These are phyloP conservation scores for Corynespora cassiicola DNA, from an alignment of 2,329 filamentous ascomycete species.

Conservation along the genomic window DNA sequence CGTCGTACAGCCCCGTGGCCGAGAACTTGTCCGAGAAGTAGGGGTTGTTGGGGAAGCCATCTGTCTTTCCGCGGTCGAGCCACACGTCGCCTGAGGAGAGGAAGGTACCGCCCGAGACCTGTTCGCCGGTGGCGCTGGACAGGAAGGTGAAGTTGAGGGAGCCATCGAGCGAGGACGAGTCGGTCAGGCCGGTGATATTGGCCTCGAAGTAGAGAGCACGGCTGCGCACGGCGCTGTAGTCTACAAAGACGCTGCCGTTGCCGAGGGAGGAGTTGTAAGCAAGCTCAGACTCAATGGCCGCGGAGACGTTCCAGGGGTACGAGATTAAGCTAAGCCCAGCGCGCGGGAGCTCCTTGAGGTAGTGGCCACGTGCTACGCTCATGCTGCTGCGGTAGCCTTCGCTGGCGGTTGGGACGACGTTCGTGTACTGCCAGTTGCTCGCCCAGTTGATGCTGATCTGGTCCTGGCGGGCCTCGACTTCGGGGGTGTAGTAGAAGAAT, in stretches of 20 bases:
- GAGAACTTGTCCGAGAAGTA: slow-evolving; percentile 65
- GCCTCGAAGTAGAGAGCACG: slow-evolving; percentile 62
- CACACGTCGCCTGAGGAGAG: slow-evolving; percentile 56
- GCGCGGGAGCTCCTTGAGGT: slow-evolving; percentile 59
- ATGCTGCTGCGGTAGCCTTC: slow-evolving; percentile 63
- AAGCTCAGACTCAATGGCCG: slow-evolving; percentile 56
- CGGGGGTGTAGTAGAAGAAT: slow-evolving; percentile 55
- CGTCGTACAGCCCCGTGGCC: slow-evolving; percentile 32
- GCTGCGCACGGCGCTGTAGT: slow-evolving; percentile 59
- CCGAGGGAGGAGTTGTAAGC: slow-evolving; percentile 51
- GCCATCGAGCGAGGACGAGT: slow-evolving; percentile 35
- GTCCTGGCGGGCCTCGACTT: slow-evolving; percentile 49
- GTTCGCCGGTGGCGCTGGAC: slow-evolving; percentile 58
- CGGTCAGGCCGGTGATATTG: slow-evolving; percentile 56
- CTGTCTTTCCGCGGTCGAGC: slow-evolving; percentile 57
- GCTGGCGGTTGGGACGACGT: slow-evolving; percentile 60
- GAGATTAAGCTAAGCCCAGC: slow-evolving; percentile 61
- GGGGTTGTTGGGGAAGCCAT: slow-evolving; percentile 59
- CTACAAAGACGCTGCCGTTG: slow-evolving; percentile 57
- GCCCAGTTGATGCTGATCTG: slow-evolving; percentile 63
- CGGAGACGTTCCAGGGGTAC: slow-evolving; percentile 56
- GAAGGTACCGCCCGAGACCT: slow-evolving; percentile 57
- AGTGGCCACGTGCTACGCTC: slow-evolving; percentile 59
- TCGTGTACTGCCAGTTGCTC: slow-evolving; percentile 66
- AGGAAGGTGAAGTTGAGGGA: slow-evolving; percentile 61